Evolutionary conservation across 2,329 filamentous ascomycete genomes (phyloP).

Genomic region (Curvularia sp.): DNA sequence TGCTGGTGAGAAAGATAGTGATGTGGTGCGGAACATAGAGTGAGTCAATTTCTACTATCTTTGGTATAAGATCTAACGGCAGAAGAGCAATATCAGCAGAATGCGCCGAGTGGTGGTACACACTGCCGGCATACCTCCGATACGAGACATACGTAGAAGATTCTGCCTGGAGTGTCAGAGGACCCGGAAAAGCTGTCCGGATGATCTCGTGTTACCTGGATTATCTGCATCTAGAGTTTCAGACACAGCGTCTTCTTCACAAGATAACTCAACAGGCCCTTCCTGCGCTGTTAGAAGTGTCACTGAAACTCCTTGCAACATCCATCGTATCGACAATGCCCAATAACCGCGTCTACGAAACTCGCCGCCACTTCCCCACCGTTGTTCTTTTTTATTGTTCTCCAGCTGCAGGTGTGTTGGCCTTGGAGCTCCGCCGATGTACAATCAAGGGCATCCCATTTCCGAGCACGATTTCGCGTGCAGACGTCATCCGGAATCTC

Average conservation of each 20-base stretch:
- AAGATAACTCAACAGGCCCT: slow-evolving; percentile 43
- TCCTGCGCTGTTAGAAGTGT: slow-evolving; percentile 42
- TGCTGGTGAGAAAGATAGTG: slow-evolving; percentile 40
- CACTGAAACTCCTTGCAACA: slow-evolving; percentile 44
- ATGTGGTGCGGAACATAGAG: slow-evolving; percentile 42
- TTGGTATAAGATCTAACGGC: slow-evolving; percentile 9
- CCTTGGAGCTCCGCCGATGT: slow-evolving; percentile 45
- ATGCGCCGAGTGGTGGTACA: slow-evolving; percentile 39
- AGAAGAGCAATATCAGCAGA: slow-evolving; percentile 39
- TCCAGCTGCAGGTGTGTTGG: slow-evolving; percentile 46
- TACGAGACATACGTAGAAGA: slow-evolving; percentile 48
- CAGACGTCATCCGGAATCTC: slow-evolving; percentile 48
- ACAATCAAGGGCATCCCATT: slow-evolving; percentile 44
- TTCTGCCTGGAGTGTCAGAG: slow-evolving; percentile 38
- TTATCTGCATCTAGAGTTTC: slow-evolving; percentile 45
- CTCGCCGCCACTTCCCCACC: slow-evolving; percentile 43
- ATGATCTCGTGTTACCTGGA: slow-evolving; percentile 46
- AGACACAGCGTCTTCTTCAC: slow-evolving; percentile 45
- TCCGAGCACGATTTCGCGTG: slow-evolving; percentile 40
- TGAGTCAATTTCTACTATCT: slow-evolving; percentile 19
- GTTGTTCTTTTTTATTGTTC: slow-evolving; percentile 48
- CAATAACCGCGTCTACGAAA: slow-evolving; percentile 40
- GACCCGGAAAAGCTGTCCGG: slow-evolving; percentile 33
- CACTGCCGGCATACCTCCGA: slow-evolving; percentile 40
- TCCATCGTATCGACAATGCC: slow-evolving; percentile 45